Percentiles rank a stretch among this genome's conserved stretches.
phyloP scores from a whole-genome alignment of 75 land plant genomes.

The Ceratopteris richardii region DNA sequence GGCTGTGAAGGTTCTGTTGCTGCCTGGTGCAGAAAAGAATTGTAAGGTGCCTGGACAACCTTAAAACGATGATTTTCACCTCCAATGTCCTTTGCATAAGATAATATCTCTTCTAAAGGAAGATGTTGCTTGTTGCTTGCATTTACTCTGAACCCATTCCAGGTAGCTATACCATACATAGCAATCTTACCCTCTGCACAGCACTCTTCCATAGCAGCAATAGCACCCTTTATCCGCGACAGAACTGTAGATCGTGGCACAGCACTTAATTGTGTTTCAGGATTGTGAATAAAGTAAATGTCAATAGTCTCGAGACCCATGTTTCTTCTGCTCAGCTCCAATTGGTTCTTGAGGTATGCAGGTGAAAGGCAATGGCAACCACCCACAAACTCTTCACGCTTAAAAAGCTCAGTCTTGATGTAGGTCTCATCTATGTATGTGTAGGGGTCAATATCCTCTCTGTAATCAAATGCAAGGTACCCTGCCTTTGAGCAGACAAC shows the following conservation, averaged over 20 bases:
- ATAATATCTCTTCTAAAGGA: constrained; percentile 6
- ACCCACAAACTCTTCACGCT: constrained; percentile 8
- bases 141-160: constrained; percentile 12
- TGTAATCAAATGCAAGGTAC: constrained; percentile 3
- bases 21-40: constrained; percentile 3
- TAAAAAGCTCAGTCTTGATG: constrained; percentile 5
- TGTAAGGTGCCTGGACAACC: constrained; percentile 10
- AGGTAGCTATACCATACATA: constrained; percentile 9
- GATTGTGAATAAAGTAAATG: constrained; percentile 14
- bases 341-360: constrained; percentile 7
- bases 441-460: constrained; percentile 1
- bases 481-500: constrained; percentile 12
- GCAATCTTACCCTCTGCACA: constrained; percentile 8
- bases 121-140: constrained; percentile 4
- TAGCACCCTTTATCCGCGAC: constrained; percentile 2
- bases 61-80: constrained; percentile 14
- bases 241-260: background rate
- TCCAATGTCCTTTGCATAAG: constrained; percentile 6
- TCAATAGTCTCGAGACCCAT: constrained; percentile 12
- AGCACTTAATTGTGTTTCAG: constrained; percentile 9
- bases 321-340: constrained; percentile 7
- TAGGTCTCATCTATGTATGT: constrained; percentile 7
- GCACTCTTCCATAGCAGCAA: constrained; percentile 5
- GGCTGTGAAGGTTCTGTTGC: constrained; percentile 5
- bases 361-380: constrained; percentile 13